Percentiles rank a stretch among this genome's conserved stretches.
Evolutionary conservation across 495 filamentous ascomycete species (phyloP).

Genomic region (Cladorrhinum samala): DNA sequence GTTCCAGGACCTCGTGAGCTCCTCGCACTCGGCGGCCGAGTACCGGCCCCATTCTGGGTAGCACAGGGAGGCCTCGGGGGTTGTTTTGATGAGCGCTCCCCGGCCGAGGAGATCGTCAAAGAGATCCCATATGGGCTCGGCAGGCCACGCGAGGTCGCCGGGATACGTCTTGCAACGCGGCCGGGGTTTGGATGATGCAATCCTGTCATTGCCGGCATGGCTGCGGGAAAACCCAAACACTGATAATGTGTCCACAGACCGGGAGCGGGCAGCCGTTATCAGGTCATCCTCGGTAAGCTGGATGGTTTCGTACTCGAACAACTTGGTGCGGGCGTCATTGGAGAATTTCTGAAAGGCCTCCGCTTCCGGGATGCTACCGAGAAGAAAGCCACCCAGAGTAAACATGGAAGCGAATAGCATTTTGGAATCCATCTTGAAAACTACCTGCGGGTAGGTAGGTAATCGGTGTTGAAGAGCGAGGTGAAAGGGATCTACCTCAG

Average conservation of each 20-base stretch:
- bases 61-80: constrained; percentile 44
- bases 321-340: background rate
- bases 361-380: background rate
- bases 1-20: constrained; percentile 28
- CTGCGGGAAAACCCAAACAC: background rate
- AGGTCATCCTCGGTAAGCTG: background rate
- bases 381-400: background rate
- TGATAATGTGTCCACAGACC: background rate
- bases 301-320: background rate
- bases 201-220: background rate
- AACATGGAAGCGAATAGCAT: too few relatives aligned
- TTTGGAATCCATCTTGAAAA: too few relatives aligned
- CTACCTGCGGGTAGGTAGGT: too few relatives aligned
- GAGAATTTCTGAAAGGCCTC: too few relatives aligned
- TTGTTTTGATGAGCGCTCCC: constrained; percentile 41
- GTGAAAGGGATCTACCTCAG: too few relatives aligned
- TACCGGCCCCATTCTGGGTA: constrained; percentile 37
- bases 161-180: constrained; percentile 43
- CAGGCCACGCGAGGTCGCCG: constrained; percentile 40
- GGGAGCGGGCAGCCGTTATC: background rate
- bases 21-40: constrained; percentile 30
- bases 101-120: constrained; percentile 35
- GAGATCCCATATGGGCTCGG: constrained; percentile 30
- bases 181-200: background rate
- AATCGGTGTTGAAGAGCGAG: too few relatives aligned